Percentiles rank a stretch among this genome's conserved stretches.
These are phyloP conservation scores for Ramalina peruviana DNA, from an alignment of 495 filamentous ascomycete genomes.

Conservation along the genomic window DNA sequence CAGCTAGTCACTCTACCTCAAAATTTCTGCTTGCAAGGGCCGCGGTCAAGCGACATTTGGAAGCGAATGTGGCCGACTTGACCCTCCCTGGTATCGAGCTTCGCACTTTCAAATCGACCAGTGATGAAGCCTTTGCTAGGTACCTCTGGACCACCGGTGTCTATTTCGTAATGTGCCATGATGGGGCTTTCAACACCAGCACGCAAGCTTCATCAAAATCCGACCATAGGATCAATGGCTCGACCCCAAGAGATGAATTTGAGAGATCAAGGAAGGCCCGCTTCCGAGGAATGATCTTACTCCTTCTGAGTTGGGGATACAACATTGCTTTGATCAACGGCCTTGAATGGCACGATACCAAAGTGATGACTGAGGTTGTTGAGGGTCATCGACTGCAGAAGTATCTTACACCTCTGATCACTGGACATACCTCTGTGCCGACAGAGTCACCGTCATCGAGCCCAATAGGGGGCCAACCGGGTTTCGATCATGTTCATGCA, in stretches of 20 bases:
- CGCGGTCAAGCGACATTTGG: conserved; percentile 49
- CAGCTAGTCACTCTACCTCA: conserved; percentile 5
- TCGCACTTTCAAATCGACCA: conserved; percentile 30
- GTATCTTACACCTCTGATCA: not conserved
- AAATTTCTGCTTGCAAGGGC: conserved; percentile 49
- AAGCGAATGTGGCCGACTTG: conserved; percentile 16
- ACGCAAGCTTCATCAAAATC: not conserved
- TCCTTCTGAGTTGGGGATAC: conserved; percentile 32
- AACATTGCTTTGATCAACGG: conserved; percentile 47
- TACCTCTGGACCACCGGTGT: conserved; percentile 38
- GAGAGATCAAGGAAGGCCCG: conserved; percentile 16
- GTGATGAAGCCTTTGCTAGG: conserved; percentile 31
- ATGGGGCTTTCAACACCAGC: conserved; percentile 27
- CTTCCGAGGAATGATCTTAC: conserved; percentile 34
- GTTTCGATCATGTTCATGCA: no score
- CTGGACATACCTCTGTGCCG: no score
- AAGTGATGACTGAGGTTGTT: conserved; percentile 41
- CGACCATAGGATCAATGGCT: not conserved
- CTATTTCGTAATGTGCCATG: conserved; percentile 59
- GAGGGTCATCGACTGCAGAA: conserved; percentile 18
- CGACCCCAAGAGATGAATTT: conserved; percentile 9
- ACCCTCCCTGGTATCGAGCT: conserved; percentile 24
- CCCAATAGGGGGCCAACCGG: not conserved
- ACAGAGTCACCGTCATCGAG: not conserved
- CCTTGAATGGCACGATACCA: conserved; percentile 45